Evolutionary conservation across 805 yeast species (phyloP), one percentile per base, ranked within the genome.

Genomic region (Candida coquimbonensis): DNA sequence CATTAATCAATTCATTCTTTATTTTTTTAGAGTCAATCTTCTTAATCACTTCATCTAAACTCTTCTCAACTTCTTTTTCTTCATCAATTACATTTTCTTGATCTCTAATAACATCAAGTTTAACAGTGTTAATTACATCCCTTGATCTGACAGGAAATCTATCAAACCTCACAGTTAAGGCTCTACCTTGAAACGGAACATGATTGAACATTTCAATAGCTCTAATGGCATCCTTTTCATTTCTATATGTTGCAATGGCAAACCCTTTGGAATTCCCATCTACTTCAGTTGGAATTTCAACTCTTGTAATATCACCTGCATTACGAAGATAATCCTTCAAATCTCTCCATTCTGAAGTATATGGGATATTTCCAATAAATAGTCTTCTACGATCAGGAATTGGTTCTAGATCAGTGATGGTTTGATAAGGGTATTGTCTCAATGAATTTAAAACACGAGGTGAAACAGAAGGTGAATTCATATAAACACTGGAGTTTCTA

Each of bases 151-250:
- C 14, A 14, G 21, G 21, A 48, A 66, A 73, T 50, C 71, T 69
- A 55, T 82, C 87, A 55, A 67, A 78, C 24, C 87, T 60, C 2
- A 82, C 87, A 4, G 82, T 78, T 29, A 82, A 62, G 7, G 68
- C 63, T 36, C 89, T 64, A 0, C 87, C 86, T 55, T 77, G 75
- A 54, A 80, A 83, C n/a, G 59, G 66, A 3, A 58, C 54, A 12
- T 76, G 77, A 55, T 82, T 75, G 53, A 81, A 77, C 36, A 58
- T 46, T 25, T 66, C 62, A 38, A 82, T 80, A 14, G 80, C 69
- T 36, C 65, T 64, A 5, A 65, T 64, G 5, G 84, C 77, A 33
- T 75, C 76, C 9, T 61, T 67, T 31, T 66, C 69, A 35, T 69
- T 60, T 1, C 67, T 67, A 24, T 78, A 80, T 5, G 74, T 68